These are phyloP conservation scores for Whalleya microplaca DNA, from an alignment of 2,329 filamentous ascomycete genomes.

Conservation along the genomic window DNA sequence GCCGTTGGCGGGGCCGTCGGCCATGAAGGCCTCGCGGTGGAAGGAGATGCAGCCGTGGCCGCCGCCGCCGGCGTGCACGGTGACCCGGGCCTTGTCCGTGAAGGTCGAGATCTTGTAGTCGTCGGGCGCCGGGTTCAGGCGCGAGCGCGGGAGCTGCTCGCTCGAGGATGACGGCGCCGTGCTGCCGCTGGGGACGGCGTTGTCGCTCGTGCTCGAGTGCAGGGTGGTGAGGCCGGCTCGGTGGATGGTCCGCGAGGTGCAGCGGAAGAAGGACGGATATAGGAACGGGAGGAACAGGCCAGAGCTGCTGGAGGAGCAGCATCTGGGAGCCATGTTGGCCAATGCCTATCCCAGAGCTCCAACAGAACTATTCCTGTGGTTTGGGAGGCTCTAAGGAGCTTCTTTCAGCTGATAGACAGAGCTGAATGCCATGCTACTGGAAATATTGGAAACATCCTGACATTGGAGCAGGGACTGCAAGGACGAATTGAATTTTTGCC, in stretches of 20 bases:
- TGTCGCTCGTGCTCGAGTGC: slow-evolving; percentile 24
- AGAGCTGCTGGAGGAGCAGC: slow-evolving; percentile 40
- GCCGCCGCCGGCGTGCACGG: slow-evolving; percentile 76
- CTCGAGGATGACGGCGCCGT: slow-evolving; percentile 36
- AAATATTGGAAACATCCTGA: no score
- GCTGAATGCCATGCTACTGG: background rate
- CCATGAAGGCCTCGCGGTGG: slow-evolving; percentile 85
- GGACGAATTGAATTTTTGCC: slow-evolving; percentile 5
- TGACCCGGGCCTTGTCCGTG: slow-evolving; percentile 81
- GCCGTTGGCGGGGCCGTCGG: slow-evolving; percentile 89
- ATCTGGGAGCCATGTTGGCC: slow-evolving; percentile 49
- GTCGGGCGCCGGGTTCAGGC: slow-evolving; percentile 79
- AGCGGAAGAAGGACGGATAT: slow-evolving; percentile 50
- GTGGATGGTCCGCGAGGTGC: slow-evolving; percentile 29
- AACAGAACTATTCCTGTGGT: slow-evolving; percentile 1
- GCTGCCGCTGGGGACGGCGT: slow-evolving; percentile 1
- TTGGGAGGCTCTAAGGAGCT: background rate
- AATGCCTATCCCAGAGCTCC: slow-evolving; percentile 8
- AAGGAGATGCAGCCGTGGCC: slow-evolving; percentile 96
- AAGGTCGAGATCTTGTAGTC: slow-evolving; percentile 86
- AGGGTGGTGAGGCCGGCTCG: slow-evolving; percentile 32
- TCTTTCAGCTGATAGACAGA: background rate
- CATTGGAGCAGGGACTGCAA: no score
- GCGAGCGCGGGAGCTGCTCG: slow-evolving; percentile 51
- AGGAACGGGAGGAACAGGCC: slow-evolving; percentile 52